Evolutionary conservation across 148 eudicot genomes (phyloP).

Genomic region (Rhododendron simsii): DNA sequence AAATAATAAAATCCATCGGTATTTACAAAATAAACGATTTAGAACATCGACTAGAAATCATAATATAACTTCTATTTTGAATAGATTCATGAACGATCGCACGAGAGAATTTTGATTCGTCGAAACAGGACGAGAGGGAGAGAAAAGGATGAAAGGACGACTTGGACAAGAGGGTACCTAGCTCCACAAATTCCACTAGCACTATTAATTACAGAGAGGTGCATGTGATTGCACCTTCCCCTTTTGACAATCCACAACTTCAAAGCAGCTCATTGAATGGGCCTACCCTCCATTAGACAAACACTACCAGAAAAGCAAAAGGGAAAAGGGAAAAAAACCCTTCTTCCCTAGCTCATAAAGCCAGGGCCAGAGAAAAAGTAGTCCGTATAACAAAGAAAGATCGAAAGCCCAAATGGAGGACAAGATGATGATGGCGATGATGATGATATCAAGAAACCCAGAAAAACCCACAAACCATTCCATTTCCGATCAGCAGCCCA

Average conservation of each 20-base stretch:
- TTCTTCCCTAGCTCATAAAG: constrained; percentile 1
- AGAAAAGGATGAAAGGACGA: not conserved
- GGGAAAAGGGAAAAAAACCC: constrained; percentile 12
- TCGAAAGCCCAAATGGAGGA: constrained; percentile 17
- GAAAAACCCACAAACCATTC: constrained; percentile 19
- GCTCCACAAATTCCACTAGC: not conserved
- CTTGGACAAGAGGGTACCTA: not conserved
- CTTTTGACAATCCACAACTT: constrained; percentile 15
- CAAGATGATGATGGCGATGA: constrained; percentile 32
- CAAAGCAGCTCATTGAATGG: constrained; percentile 22
- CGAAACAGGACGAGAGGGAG: not conserved
- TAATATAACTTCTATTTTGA: too few relatives aligned
- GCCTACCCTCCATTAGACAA: constrained; percentile 22
- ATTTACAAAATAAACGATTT: too few relatives aligned
- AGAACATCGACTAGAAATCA: too few relatives aligned
- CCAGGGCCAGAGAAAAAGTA: not conserved
- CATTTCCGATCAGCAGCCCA: constrained; percentile 18
- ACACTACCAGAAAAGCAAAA: constrained; percentile 16
- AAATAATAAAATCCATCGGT: too few relatives aligned
- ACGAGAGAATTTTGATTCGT: too few relatives aligned
- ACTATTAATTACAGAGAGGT: constrained; percentile 11
- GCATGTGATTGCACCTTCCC: constrained; percentile 16
- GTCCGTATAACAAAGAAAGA: constrained; percentile 5
- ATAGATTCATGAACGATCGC: too few relatives aligned
- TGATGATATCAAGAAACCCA: constrained; percentile 23